A percentile compares a stretch with the other conserved stretches of the same genome.
phyloP scores from a whole-genome alignment of 495 filamentous ascomycete species.

The Tetracladium setigerum region DNA sequence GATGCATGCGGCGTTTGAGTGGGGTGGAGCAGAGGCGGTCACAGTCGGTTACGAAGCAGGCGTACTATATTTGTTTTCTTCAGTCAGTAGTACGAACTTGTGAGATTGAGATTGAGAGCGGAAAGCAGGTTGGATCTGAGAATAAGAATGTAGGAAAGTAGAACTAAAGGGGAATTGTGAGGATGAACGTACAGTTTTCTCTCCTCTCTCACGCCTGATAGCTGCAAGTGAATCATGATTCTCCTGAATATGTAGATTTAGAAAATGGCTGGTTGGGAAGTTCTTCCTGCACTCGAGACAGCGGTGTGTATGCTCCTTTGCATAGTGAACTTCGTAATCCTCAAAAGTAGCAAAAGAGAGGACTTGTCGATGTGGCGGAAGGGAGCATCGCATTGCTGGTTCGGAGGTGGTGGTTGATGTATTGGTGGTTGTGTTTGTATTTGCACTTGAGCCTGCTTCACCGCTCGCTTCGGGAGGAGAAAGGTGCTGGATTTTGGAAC shows the following conservation, averaged over 20 bases:
- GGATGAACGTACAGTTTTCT: slow-evolving; percentile 67
- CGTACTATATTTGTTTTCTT: slow-evolving; percentile 45
- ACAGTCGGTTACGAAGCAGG: slow-evolving; percentile 84
- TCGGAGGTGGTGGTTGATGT: background rate
- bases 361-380: slow-evolving; percentile 68
- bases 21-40: slow-evolving; percentile 78
- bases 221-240: slow-evolving; percentile 77
- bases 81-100: background rate
- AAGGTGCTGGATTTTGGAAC: slow-evolving; percentile 19
- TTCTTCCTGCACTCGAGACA: slow-evolving; percentile 77
- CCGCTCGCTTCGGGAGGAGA: slow-evolving; percentile 11
- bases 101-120: background rate
- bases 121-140: slow-evolving; percentile 10
- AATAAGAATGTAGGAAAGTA: background rate
- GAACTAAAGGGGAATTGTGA: background rate
- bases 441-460: slow-evolving; percentile 3
- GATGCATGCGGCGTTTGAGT: slow-evolving; percentile 75
- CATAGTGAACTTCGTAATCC: slow-evolving; percentile 85
- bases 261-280: slow-evolving; percentile 61
- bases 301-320: slow-evolving; percentile 71
- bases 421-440: background rate
- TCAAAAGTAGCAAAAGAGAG: slow-evolving; percentile 65
- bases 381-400: slow-evolving; percentile 46
- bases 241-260: slow-evolving; percentile 84
- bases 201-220: slow-evolving; percentile 65